Percentiles rank a stretch among this genome's conserved stretches.
Conservation (phyloP, 345 rosid species). For the Angophora floribunda region DNA sequence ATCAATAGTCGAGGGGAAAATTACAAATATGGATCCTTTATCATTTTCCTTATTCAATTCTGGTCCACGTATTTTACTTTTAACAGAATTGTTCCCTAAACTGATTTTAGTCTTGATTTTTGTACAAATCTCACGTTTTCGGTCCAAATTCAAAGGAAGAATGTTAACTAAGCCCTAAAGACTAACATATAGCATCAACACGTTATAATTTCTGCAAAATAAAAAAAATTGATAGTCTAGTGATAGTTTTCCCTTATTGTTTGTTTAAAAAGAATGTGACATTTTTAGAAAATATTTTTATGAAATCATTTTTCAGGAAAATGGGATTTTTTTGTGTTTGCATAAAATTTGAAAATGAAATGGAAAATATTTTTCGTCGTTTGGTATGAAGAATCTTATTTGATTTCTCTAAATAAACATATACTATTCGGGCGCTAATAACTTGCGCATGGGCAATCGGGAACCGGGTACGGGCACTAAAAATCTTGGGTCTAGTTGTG, state of each 20-base stretch:
- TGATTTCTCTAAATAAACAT: background rate
- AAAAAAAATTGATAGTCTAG: background rate
- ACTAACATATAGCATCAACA: background rate
- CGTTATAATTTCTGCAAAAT: background rate
- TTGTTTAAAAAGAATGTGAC: background rate
- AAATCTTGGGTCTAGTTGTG: background rate
- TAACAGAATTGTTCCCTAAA: background rate
- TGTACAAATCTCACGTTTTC: background rate
- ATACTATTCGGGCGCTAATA: no score
- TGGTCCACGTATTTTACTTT: background rate
- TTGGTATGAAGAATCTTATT: background rate
- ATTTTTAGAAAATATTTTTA: no score
- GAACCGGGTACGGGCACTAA: accelerated
- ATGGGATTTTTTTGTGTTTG: no score
- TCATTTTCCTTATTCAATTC: background rate
- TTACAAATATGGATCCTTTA: background rate
- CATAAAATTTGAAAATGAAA: no score
- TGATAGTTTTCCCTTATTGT: background rate
- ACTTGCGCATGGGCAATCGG: background rate
- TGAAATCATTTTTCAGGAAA: no score
- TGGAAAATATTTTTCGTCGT: background rate
- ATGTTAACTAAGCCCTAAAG: background rate
- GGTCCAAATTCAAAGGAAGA: background rate
- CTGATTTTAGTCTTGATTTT: background rate
- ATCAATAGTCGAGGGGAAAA: background rate